Evolutionary conservation across 768 basidiomycete species (phyloP), one percentile per base, ranked within the genome.

Genomic region (Tylopilus rubrobrunneus): DNA sequence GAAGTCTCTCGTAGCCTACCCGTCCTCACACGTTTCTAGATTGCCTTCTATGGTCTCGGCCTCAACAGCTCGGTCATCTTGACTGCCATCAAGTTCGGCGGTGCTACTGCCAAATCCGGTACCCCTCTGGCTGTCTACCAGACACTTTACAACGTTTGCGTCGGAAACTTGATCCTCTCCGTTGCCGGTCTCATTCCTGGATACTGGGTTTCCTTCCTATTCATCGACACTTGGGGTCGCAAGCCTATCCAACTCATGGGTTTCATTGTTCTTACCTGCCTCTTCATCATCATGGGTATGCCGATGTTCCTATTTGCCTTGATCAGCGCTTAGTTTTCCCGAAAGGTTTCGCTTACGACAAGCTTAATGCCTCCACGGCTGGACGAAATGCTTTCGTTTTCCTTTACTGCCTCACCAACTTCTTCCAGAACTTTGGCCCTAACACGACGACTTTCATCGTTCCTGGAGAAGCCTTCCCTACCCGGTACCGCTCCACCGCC

Each of bases 351-450:
- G 85, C 72, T 15, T 89, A 79, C 58, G 76, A 86, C 65, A 77
- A 73, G 61, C 75, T 84, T 49, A 83, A 44, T 46, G 74, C 77
- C 29, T 78, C 76, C 2, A 4, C 59, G 3, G 11, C 67, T 2
- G 67, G 72, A 19, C 76, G 46, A 15, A 81, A 82, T 34, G 88
- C 77, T 2, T 92, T 93, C 67, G 84, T 90, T 46, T 86, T 87
- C 73, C 79, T 90, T 27, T 93, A 92, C 74, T 89, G 89, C 67
- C 74, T 93, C n/a, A 80, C 89, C 62, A 87, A 89, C 67, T 91
- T 91, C 74, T 90, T 92, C 86, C 86, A 89, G 74, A 92, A 92
- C 72, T 92, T 91, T 57, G 90, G 88, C 2, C 87, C 86, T 10
- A 89, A 91, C 61, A 80, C 79, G 0, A 92, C 88, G 1, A 91